phyloP scores from a whole-genome alignment of 2,329 filamentous ascomycete genomes.

The Paracorniculantispora psalliotae region DNA sequence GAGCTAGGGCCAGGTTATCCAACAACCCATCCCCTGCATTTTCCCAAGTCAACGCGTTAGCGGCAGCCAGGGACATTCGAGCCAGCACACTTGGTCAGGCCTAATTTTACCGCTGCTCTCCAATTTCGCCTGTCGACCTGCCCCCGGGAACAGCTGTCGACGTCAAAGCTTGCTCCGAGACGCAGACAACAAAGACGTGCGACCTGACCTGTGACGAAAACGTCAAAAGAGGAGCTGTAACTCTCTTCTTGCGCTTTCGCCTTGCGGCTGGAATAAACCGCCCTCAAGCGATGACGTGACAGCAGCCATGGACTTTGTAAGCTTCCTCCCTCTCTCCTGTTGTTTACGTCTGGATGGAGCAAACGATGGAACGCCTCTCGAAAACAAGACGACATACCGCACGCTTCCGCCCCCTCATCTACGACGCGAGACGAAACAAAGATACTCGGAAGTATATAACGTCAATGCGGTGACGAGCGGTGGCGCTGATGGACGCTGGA shows the following conservation, averaged over 20 bases:
- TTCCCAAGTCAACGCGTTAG: not conserved
- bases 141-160: not conserved
- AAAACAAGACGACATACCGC: not conserved
- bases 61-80: not conserved
- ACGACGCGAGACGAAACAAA: no score
- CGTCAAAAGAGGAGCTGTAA: not conserved
- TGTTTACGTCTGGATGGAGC: not conserved
- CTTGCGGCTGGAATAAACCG: not conserved
- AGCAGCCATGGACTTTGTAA: conserved; percentile 54
- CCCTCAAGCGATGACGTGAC: conserved; percentile 40
- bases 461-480: not conserved
- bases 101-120: not conserved
- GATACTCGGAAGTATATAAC: no score
- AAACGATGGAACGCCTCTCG: not conserved
- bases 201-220: not conserved
- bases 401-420: not conserved
- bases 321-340: conserved; percentile 20
- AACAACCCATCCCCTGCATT: not conserved
- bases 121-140: not conserved
- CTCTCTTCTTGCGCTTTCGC: no score
- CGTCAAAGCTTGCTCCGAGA: not conserved
- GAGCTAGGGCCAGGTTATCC: conserved; percentile 2
- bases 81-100: no score
- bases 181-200: not conserved
- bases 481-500: not conserved